Evolutionary conservation across 768 basidiomycete species (phyloP).

Genomic region (Clitopilus hobsonii): DNA sequence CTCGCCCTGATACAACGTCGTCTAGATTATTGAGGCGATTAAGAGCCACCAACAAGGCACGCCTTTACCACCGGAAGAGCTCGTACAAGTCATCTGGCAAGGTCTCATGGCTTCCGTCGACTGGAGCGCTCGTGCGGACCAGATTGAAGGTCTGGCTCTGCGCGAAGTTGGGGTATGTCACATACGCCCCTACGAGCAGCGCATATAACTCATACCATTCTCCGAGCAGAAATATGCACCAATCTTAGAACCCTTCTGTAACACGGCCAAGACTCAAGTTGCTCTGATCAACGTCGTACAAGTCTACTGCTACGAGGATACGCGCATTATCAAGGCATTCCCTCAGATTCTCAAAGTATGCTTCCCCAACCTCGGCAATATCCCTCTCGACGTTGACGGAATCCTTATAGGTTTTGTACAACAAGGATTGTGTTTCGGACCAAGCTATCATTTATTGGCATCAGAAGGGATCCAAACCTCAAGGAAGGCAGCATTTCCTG

Average conservation of each 20-base stretch:
- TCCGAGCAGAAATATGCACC: conserved; percentile 69
- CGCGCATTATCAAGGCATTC: conserved; percentile 91
- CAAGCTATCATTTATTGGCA: conserved; percentile 98
- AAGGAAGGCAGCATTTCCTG: conserved; percentile 93
- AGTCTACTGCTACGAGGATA: conserved; percentile 95
- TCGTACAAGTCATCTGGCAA: conserved; percentile 89
- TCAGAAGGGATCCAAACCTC: conserved; percentile 93
- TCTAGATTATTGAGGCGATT: conserved; percentile 73
- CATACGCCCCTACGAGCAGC: conserved; percentile 6
- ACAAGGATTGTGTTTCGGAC: conserved; percentile 92
- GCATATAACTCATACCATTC: not conserved
- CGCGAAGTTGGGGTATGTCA: conserved; percentile 77
- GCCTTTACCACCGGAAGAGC: conserved; percentile 80
- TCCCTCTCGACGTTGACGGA: conserved; percentile 2
- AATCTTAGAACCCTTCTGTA: conserved; percentile 87
- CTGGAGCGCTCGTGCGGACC: conserved; percentile 86
- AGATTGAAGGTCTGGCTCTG: conserved; percentile 84
- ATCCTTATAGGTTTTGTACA: conserved; percentile 77
- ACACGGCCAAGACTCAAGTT: conserved; percentile 85
- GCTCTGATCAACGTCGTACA: conserved; percentile 94
- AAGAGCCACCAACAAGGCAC: conserved; percentile 69
- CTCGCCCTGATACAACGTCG: conserved; percentile 8
- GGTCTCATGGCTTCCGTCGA: conserved; percentile 86
- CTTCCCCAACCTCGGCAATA: not conserved
- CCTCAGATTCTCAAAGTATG: conserved; percentile 86